Evolutionary conservation across 2,329 filamentous ascomycete genomes (phyloP).

Genomic region (Aspergillus sp.): DNA sequence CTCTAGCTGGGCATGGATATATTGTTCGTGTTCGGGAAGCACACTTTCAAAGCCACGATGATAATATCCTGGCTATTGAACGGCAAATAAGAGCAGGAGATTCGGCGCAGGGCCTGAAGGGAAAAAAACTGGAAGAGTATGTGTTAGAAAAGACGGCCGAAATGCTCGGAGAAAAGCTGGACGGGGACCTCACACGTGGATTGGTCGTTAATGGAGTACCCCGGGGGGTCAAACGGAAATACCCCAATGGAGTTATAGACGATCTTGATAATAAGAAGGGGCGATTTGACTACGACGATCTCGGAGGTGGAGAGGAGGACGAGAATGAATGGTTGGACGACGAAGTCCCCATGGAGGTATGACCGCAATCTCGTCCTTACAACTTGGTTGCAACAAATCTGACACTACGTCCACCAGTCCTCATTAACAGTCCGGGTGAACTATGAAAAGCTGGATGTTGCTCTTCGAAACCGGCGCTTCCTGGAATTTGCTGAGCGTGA

Average conservation of each 20-base stretch:
- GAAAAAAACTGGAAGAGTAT: conserved; percentile 38
- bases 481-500: conserved; percentile 69
- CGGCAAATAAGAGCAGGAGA: conserved; percentile 30
- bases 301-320: conserved; percentile 29
- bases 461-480: conserved; percentile 76
- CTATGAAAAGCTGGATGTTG: conserved; percentile 78
- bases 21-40: conserved; percentile 40
- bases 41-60: conserved; percentile 42
- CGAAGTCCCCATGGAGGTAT: conserved; percentile 41
- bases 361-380: not conserved
- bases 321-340: conserved; percentile 41
- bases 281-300: conserved; percentile 27
- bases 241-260: conserved; percentile 17
- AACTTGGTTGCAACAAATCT: conserved; percentile 11
- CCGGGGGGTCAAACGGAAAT: conserved; percentile 35
- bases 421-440: conserved; percentile 77
- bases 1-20: conserved; percentile 43
- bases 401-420: conserved; percentile 50
- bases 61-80: conserved; percentile 41
- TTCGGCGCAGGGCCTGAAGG: conserved; percentile 36
- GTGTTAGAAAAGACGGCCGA: conserved; percentile 29
- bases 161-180: conserved; percentile 33
- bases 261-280: conserved; percentile 20
- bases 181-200: conserved; percentile 35
- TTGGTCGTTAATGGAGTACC: conserved; percentile 33